Conservation (phyloP, 768 basidiomycete genomes). For the Lentinula raphanica region DNA sequence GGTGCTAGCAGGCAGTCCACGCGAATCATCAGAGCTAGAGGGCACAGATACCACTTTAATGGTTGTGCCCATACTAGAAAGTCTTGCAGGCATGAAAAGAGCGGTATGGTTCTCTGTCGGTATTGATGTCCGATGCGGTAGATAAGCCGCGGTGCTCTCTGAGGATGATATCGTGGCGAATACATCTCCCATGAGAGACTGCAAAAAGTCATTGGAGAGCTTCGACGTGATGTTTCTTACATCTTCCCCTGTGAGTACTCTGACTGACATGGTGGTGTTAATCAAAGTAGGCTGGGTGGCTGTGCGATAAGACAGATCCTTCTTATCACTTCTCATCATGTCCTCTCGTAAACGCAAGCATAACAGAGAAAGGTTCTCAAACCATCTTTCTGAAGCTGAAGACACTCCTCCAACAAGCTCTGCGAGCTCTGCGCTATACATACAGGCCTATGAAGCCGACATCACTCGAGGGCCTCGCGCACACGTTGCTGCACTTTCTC, state of each 20-base stretch:
- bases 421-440: slow-evolving; percentile 33
- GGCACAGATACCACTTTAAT: slow-evolving; percentile 85
- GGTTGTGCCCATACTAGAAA: slow-evolving; percentile 47
- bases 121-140: slow-evolving; percentile 59
- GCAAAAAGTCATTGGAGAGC: slow-evolving; percentile 42
- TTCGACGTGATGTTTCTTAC: slow-evolving; percentile 44
- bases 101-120: slow-evolving; percentile 49
- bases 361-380: background rate
- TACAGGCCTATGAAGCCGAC: slow-evolving; percentile 77
- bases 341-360: slow-evolving; percentile 3
- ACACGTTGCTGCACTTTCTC: slow-evolving; percentile 28
- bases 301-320: background rate
- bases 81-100: slow-evolving; percentile 82
- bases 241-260: slow-evolving; percentile 58
- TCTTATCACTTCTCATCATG: background rate
- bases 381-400: background rate
- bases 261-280: slow-evolving; percentile 36
- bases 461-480: slow-evolving; percentile 52
- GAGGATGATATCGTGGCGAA: slow-evolving; percentile 44
- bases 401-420: slow-evolving; percentile 15
- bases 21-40: slow-evolving; percentile 26
- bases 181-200: slow-evolving; percentile 51
- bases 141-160: slow-evolving; percentile 11
- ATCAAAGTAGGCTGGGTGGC: background rate
- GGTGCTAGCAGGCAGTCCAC: slow-evolving; percentile 74